Conservation (phyloP, 140 eudicot genomes). For the Flaveria floridana region DNA sequence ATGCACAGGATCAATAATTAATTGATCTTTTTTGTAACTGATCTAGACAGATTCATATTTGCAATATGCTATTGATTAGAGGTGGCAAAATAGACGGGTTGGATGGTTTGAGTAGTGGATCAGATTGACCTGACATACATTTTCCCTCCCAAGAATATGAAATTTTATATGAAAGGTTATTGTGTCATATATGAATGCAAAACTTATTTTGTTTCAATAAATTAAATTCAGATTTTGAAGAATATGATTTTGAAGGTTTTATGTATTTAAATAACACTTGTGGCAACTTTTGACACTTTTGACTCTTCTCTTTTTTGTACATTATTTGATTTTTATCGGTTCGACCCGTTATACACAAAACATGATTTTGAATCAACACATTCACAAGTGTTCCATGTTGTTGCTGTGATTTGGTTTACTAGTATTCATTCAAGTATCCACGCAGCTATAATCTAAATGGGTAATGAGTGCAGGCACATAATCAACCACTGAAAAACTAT, state of each 20-base stretch:
- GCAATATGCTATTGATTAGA: no score
- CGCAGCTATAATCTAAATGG: constrained; percentile 19
- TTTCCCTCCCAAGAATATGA: no score
- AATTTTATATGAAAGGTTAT: no score
- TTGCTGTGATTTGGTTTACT: neutral
- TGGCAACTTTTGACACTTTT: neutral
- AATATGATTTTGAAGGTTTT: no score
- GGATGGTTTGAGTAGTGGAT: no score
- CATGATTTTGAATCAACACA: neutral
- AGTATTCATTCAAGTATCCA: neutral
- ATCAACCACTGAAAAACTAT: constrained; percentile 51
- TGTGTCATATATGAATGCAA: no score
- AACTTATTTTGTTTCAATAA: no score
- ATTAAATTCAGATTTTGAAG: no score
- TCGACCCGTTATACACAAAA: neutral
- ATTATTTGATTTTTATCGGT: neutral
- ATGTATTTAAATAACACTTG: no score
- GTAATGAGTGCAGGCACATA: constrained; percentile 58
- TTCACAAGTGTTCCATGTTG: neutral
- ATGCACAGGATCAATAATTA: neutral
- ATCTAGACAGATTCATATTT: no score
- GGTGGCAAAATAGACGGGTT: no score
- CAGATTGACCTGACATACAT: no score
- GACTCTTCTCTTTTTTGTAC: neutral
- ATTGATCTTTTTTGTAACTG: neutral